Percentiles rank a stretch among this genome's conserved stretches.
Evolutionary conservation across 2,329 filamentous ascomycete genomes (phyloP).

Genomic region (Neospermospora avenae): DNA sequence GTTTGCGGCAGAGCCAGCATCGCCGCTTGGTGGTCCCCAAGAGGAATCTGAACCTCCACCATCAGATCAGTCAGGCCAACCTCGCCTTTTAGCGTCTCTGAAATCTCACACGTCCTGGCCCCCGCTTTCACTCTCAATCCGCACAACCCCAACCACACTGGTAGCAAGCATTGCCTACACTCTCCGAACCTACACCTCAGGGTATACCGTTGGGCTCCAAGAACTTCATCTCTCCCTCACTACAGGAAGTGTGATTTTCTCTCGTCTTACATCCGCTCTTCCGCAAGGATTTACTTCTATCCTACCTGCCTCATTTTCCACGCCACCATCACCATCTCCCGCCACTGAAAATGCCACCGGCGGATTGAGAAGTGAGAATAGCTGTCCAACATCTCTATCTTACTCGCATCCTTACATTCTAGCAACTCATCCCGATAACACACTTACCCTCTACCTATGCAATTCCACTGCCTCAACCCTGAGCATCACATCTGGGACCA

Average conservation of each 20-base stretch:
- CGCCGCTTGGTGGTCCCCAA: neutral
- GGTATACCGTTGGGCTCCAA: constrained; percentile 91
- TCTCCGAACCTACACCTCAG: constrained; percentile 69
- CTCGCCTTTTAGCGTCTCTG: constrained; percentile 67
- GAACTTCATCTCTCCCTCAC: constrained; percentile 63
- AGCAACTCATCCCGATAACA: constrained; percentile 67
- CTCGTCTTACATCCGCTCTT: constrained; percentile 48
- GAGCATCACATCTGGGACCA: constrained; percentile 55
- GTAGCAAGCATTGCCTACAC: constrained; percentile 87
- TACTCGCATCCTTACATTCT: constrained; percentile 67
- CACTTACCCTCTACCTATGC: constrained; percentile 65
- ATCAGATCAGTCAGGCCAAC: neutral
- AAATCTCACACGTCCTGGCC: constrained; percentile 75
- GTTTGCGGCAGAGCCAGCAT: neutral
- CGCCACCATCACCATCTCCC: constrained; percentile 13
- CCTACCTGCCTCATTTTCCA: constrained; percentile 28
- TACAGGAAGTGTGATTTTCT: constrained; percentile 39
- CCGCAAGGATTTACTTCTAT: constrained; percentile 43
- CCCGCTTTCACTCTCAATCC: constrained; percentile 78
- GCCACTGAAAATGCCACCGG: constrained; percentile 41
- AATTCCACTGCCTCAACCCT: constrained; percentile 55
- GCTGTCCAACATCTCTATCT: constrained; percentile 30
- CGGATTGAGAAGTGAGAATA: constrained; percentile 2
- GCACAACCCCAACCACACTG: constrained; percentile 59
- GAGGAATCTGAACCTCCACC: neutral